Conservation (phyloP, 208 protist species). For the Leishmania major region DNA sequence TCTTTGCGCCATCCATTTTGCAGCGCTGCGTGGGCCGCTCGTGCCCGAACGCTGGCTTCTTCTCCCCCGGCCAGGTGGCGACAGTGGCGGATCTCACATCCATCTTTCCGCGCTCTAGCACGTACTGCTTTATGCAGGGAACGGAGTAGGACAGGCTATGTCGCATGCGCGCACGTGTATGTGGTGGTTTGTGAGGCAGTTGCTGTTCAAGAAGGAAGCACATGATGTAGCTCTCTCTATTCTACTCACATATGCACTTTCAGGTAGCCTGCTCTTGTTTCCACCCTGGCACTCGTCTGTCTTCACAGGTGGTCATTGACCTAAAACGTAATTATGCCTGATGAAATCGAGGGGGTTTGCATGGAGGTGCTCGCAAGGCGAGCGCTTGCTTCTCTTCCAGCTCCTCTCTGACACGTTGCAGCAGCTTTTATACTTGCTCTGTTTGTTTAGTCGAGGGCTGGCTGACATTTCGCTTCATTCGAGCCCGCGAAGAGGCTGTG, state of each 20-base stretch:
- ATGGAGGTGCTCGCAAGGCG: not conserved
- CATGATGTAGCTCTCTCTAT: not conserved
- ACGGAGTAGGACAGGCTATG: constrained; percentile 26
- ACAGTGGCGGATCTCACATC: constrained; percentile 50
- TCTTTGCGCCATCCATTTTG: constrained; percentile 72
- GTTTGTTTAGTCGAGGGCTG: not conserved
- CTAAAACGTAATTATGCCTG: not conserved
- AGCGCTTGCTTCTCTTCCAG: not conserved
- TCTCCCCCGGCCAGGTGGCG: constrained; percentile 75
- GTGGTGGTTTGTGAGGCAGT: not conserved
- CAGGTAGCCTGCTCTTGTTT: not conserved
- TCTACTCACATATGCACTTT: not conserved
- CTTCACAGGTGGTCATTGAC: not conserved
- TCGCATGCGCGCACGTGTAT: too few relatives aligned
- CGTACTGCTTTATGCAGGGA: constrained; percentile 81
- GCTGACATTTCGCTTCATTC: not conserved
- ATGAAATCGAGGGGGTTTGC: not conserved
- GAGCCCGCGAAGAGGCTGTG: not conserved
- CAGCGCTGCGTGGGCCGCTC: constrained; percentile 75
- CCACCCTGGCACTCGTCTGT: not conserved
- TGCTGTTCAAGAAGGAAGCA: not conserved
- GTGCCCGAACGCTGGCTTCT: constrained; percentile 72
- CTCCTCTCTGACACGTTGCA: not conserved
- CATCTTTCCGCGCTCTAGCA: constrained; percentile 76
- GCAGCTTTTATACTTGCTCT: not conserved